Conservation (phyloP, 805 yeast genomes). For the Deakozyma indianensis region DNA sequence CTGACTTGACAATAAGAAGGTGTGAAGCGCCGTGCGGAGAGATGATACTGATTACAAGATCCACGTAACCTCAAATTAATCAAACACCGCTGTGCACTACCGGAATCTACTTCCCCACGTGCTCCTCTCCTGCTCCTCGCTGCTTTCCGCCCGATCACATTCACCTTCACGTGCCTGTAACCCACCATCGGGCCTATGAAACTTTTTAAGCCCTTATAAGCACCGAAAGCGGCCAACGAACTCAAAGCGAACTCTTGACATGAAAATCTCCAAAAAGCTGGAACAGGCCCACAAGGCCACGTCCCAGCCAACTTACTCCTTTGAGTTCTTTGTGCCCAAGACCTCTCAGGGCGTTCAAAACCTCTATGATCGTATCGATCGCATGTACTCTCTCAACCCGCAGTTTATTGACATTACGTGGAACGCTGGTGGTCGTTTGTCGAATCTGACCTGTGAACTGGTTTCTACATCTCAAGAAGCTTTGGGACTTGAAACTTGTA, state of each 20-base stretch:
- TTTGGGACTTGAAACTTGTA: slow-evolving; percentile 86
- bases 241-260: too few species aligned
- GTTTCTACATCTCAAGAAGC: slow-evolving; percentile 83
- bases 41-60: too few species aligned
- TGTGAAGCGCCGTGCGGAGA: too few species aligned
- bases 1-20: too few species aligned
- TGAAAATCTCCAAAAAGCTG: slow-evolving; percentile 36
- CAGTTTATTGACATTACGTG: slow-evolving; percentile 91
- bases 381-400: slow-evolving; percentile 88
- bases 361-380: slow-evolving; percentile 90
- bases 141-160: not conserved
- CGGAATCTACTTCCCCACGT: too few species aligned
- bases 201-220: not conserved
- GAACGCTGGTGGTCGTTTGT: slow-evolving; percentile 93
- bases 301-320: slow-evolving; percentile 62
- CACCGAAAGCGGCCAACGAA: too few species aligned
- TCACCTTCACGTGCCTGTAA: not conserved
- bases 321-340: slow-evolving; percentile 95
- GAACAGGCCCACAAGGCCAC: slow-evolving; percentile 23
- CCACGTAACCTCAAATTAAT: too few species aligned
- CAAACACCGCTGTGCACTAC: too few species aligned
- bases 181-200: not conserved
- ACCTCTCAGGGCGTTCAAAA: slow-evolving; percentile 95
- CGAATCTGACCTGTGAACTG: slow-evolving; percentile 78
- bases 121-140: not conserved